Conservation (phyloP, 768 basidiomycete species). For the Sporobolomyces roseus region DNA sequence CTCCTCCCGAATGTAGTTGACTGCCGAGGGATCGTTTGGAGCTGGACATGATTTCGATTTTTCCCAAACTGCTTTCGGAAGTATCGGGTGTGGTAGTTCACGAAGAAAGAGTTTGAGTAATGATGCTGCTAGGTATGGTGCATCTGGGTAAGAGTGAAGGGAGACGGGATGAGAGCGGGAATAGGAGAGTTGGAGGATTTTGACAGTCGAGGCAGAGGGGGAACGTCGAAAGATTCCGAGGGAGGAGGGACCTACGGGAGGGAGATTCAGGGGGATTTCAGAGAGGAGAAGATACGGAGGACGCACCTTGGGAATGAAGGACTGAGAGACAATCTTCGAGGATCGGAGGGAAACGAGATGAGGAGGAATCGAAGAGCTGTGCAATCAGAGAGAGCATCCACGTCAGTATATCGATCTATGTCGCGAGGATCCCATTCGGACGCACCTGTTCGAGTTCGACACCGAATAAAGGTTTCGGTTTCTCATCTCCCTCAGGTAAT, state of each 20-base stretch:
- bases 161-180: slow-evolving; percentile 25
- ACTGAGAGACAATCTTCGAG: slow-evolving; percentile 31
- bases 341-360: neutral
- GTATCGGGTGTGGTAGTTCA: slow-evolving; percentile 6
- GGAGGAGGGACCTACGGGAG: neutral
- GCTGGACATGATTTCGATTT: neutral
- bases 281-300: neutral
- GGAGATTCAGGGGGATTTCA: neutral
- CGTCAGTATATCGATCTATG: too few species aligned
- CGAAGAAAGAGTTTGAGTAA: slow-evolving; percentile 34
- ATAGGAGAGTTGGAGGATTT: slow-evolving; percentile 20
- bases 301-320: slow-evolving; percentile 3
- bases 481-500: neutral
- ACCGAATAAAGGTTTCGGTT: neutral
- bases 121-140: slow-evolving; percentile 34
- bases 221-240: slow-evolving; percentile 38
- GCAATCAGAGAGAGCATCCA: too few species aligned
- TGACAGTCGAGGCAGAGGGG: slow-evolving; percentile 14
- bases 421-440: too few species aligned
- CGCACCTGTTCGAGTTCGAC: slow-evolving; percentile 11
- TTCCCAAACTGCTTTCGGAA: neutral
- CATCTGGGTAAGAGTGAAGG: slow-evolving; percentile 21
- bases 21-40: neutral
- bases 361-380: neutral
- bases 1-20: neutral